These are phyloP conservation scores for Epichloe gansuensis DNA, from an alignment of 2,329 filamentous ascomycete genomes.

Conservation along the genomic window DNA sequence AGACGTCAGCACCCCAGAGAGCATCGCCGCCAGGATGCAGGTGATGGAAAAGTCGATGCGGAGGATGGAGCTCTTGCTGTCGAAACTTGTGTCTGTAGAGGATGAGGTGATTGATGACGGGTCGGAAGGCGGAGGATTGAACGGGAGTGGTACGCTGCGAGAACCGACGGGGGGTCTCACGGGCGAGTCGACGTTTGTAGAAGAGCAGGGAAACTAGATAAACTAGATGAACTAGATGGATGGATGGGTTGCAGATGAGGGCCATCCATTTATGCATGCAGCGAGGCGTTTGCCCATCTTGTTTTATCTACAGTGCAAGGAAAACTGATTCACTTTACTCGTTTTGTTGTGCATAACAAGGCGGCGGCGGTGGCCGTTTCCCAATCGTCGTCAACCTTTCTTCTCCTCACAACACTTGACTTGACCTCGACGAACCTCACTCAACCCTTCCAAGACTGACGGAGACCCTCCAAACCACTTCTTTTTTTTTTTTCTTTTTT, in stretches of 20 bases:
- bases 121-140: constrained; percentile 16
- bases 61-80: constrained; percentile 35
- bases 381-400: too few species aligned
- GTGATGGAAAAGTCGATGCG: constrained; percentile 36
- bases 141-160: constrained; percentile 17
- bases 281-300: too few species aligned
- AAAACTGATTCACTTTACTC: too few species aligned
- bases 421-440: too few species aligned
- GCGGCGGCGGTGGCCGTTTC: too few species aligned
- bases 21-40: constrained; percentile 31
- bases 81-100: constrained; percentile 21
- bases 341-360: too few species aligned
- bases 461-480: too few species aligned
- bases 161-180: constrained; percentile 15
- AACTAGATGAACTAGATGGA: too few species aligned
- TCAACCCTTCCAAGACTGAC: too few species aligned
- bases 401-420: too few species aligned
- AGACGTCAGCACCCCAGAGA: constrained; percentile 27
- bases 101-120: constrained; percentile 16
- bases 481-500: too few species aligned
- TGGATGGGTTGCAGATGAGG: background rate
- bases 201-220: constrained; percentile 5
- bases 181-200: constrained; percentile 18
- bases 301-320: too few species aligned
- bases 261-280: background rate